Conservation (phyloP, 305 asterid genomes). For the Vinca major region DNA sequence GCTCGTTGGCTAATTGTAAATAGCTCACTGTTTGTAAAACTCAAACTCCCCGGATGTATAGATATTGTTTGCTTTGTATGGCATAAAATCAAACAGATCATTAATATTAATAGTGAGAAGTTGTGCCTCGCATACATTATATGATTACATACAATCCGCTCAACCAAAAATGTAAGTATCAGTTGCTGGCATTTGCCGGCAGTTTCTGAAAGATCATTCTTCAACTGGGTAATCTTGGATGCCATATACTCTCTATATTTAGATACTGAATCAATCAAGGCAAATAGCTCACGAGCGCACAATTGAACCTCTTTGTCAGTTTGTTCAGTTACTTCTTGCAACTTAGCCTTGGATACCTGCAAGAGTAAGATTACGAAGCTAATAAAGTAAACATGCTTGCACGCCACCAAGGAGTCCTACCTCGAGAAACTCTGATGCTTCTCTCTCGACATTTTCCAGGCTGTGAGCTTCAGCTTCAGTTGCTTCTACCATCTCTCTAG, state of each 20-base stretch:
- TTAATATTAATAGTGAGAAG: neutral
- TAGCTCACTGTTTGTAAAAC: neutral
- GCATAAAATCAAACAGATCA: neutral
- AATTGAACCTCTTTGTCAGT: constrained; percentile 44
- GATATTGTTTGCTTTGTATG: neutral
- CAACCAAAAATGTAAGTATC: neutral
- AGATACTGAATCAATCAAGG: constrained; percentile 59
- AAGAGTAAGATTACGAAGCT: neutral
- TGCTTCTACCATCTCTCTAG: constrained; percentile 50
- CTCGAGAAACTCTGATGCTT: constrained; percentile 50
- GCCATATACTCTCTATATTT: constrained; percentile 45
- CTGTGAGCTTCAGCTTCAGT: constrained; percentile 41
- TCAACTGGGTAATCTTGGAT: constrained; percentile 47
- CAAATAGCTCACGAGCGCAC: constrained; percentile 52
- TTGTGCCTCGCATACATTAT: too few species aligned
- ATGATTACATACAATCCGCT: neutral
- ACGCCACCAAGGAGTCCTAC: constrained; percentile 23
- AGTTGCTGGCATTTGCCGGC: constrained; percentile 17
- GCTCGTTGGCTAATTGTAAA: constrained; percentile 1
- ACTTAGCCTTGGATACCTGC: constrained; percentile 50
- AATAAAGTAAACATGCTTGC: neutral
- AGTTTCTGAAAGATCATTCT: constrained; percentile 44
- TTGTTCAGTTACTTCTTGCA: constrained; percentile 40
- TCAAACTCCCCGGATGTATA: neutral
- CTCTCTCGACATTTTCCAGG: constrained; percentile 49